Evolutionary conservation across 108 stramenopile genomes (phyloP), one percentile per base, ranked within the genome.

Genomic region (Fragilariopsis cylindrus): DNA sequence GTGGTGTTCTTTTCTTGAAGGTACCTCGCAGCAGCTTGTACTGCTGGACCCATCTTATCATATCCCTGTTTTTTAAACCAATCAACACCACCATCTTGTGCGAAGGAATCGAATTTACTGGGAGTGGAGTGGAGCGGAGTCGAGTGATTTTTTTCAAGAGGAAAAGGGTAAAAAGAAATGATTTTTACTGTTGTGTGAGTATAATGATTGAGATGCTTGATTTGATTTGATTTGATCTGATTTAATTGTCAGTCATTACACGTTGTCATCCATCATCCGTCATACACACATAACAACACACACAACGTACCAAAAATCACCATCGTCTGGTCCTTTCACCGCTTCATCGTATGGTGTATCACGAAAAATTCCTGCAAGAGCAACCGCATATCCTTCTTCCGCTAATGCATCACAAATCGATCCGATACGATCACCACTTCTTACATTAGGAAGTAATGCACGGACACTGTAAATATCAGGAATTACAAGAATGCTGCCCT

Each of bases 61-160:
- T 48, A 68, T 8, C 7, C 15, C 50, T 68, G 46, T 12, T 5
- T 8, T 42, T 48, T 18, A 0, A 48, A 47, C 66, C 66, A 68
- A 7, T 18, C 66, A 12, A 68, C 66, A 12, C 66, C 66, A 15
- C 66, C 66, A 21, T 68, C 50, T 42, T 46, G 12, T 9, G 66
- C 66, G 48, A 48, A 68, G 50, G 41, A 11, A 47, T 68, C 50
- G 46, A 68, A 47, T 30, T 47, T 48, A n/a, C n/a, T 30, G 30
- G 30, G 30, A 30, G 30, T 30, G 30, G 21, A 19, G 21, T 30
- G 30, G 30, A 30, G 0, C 30, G 30, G 30, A 30, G 30, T 30
- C 30, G 2, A 30, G 30, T 30, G 30, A 30, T 30, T 30, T 30
- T 30, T 30, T 30, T 30, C 30, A 30, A 30, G 30, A 30, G 2